Conservation (phyloP, 306 rosid genomes). For the Abrus precatorius region DNA sequence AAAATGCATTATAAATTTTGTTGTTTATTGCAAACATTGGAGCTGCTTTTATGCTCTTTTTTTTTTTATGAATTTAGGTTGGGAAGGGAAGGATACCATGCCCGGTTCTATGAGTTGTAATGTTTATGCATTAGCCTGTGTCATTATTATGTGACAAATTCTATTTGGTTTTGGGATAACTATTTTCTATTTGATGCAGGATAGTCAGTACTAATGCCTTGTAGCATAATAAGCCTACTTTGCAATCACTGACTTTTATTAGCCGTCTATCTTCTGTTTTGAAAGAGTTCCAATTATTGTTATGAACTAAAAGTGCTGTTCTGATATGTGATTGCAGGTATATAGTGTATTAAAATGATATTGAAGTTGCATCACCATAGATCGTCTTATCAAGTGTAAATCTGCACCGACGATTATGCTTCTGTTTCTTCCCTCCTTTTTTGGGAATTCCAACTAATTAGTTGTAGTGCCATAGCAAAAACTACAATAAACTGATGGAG, state of each 20-base stretch:
- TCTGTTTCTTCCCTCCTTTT: constrained; percentile 37
- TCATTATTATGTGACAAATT: neutral
- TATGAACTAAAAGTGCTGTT: constrained; percentile 40
- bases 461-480: constrained; percentile 47
- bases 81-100: neutral
- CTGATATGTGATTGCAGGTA: constrained; percentile 60
- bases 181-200: constrained; percentile 40
- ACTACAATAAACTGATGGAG: constrained; percentile 45
- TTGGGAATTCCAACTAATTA: constrained; percentile 48
- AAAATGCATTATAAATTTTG: neutral
- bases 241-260: constrained; percentile 10
- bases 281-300: constrained; percentile 5
- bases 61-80: neutral
- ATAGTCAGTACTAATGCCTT: constrained; percentile 18
- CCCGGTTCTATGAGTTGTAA: neutral
- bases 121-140: constrained; percentile 12
- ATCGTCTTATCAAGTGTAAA: constrained; percentile 64
- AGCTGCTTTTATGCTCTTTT: neutral
- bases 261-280: constrained; percentile 1
- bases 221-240: neutral
- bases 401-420: constrained; percentile 58
- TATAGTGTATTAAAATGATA: constrained; percentile 51
- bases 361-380: constrained; percentile 54
- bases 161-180: constrained; percentile 28
- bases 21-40: constrained; percentile 12